phyloP scores from a whole-genome alignment of 2,329 filamentous ascomycete genomes.

The Pestalotiopsis sp. region DNA sequence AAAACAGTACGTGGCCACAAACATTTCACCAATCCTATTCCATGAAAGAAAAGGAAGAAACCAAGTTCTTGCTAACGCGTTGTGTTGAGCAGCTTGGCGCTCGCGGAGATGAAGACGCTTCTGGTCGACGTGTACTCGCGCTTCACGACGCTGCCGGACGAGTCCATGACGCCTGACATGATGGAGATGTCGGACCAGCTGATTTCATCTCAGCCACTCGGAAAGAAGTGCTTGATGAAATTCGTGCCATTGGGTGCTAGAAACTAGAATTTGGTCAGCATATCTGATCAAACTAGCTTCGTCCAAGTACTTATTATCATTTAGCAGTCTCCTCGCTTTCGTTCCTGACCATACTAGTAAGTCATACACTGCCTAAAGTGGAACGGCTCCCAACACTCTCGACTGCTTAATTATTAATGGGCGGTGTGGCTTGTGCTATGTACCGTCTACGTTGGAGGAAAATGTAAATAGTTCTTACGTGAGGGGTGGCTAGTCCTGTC shows the following conservation, averaged over 20 bases:
- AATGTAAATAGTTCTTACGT: background rate
- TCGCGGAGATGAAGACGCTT: slow-evolving; percentile 69
- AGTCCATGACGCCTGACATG: slow-evolving; percentile 60
- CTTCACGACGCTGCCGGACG: slow-evolving; percentile 57
- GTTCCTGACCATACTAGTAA: too few species aligned
- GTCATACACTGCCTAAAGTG: too few species aligned
- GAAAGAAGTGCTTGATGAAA: slow-evolving; percentile 58
- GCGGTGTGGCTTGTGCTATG: background rate
- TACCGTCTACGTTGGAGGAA: background rate
- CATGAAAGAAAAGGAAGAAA: background rate
- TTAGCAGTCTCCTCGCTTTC: too few species aligned
- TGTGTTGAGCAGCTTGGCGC: slow-evolving; percentile 49
- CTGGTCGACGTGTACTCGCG: slow-evolving; percentile 63
- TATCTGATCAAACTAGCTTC: too few species aligned
- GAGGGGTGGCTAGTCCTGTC: background rate
- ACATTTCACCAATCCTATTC: too few species aligned
- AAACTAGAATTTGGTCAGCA: background rate
- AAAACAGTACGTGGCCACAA: slow-evolving; percentile 58
- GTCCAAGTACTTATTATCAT: too few species aligned
- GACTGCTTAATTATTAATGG: background rate
- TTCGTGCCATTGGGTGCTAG: slow-evolving; percentile 37
- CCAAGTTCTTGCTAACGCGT: background rate
- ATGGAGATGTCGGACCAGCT: slow-evolving; percentile 71
- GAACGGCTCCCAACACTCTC: background rate
- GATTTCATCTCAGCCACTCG: slow-evolving; percentile 64